These are phyloP conservation scores for Heliosperma pusillum DNA, from an alignment of 148 eudicot species.

Conservation along the genomic window DNA sequence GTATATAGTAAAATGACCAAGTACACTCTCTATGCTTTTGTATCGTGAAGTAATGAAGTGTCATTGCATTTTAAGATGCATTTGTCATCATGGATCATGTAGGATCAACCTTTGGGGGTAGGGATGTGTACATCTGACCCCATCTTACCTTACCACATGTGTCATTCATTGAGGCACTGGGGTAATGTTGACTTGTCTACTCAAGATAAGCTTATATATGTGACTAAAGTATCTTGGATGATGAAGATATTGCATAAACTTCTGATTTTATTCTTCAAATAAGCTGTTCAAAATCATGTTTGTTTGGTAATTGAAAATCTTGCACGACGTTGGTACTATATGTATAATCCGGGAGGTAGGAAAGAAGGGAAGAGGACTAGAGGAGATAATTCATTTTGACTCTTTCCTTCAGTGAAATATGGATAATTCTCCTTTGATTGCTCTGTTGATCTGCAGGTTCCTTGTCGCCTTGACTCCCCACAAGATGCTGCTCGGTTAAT, in stretches of 20 bases:
- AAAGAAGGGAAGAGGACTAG: not conserved
- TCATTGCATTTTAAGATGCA: not conserved
- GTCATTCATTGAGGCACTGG: not conserved
- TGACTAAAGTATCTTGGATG: not conserved
- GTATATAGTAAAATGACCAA: not conserved
- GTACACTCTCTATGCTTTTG: not conserved
- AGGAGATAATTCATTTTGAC: not conserved
- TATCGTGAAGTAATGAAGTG: not conserved
- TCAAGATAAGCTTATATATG: not conserved
- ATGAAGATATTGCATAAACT: not conserved
- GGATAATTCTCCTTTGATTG: not conserved
- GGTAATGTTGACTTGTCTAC: not conserved
- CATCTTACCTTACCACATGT: no score
- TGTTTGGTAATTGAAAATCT: not conserved
- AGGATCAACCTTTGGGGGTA: no score
- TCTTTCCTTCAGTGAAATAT: not conserved
- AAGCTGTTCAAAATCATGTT: not conserved
- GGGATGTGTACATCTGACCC: no score
- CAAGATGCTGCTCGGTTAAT: slow-evolving; percentile 84
- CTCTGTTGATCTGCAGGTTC: slow-evolving; percentile 41
- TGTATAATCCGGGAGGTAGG: not conserved
- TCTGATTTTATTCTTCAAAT: not conserved
- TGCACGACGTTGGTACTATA: not conserved
- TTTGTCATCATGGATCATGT: not conserved
- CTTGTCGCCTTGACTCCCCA: slow-evolving; percentile 68